These are phyloP conservation scores for Mucor sp. DNA, from an alignment of 371 early-diverging fungal species.

Conservation along the genomic window DNA sequence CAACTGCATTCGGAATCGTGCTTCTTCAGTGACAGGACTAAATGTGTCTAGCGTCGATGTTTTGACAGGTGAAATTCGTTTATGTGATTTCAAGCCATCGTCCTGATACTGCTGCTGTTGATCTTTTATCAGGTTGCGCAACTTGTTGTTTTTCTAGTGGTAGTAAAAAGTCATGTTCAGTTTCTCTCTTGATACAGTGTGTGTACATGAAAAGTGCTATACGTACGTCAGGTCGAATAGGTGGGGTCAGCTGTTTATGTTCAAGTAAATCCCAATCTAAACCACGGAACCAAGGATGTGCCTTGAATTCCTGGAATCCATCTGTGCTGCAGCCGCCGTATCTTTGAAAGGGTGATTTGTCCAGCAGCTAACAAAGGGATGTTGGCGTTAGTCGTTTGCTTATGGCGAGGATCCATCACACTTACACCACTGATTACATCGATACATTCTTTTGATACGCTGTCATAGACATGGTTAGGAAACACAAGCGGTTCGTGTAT, in stretches of 20 bases:
- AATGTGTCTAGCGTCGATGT: not conserved
- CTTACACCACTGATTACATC: conserved; percentile 48
- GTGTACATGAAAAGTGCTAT: not conserved
- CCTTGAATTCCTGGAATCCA: conserved; percentile 55
- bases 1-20: conserved; percentile 24
- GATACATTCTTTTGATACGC: conserved; percentile 55
- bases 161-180: not conserved
- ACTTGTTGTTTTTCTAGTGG: not conserved
- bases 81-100: conserved; percentile 23
- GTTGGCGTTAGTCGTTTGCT: not conserved
- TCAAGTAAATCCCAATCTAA: conserved; percentile 62
- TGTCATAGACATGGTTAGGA: conserved; percentile 51
- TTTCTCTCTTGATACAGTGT: not conserved
- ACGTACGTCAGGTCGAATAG: conserved; percentile 19
- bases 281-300: conserved; percentile 63
- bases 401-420: not conserved
- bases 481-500: conserved; percentile 56
- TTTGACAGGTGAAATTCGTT: conserved; percentile 17
- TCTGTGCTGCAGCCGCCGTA: conserved; percentile 56
- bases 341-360: conserved; percentile 58
- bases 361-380: conserved; percentile 47
- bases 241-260: conserved; percentile 55
- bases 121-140: not conserved
- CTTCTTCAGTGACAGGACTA: conserved; percentile 33
- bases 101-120: conserved; percentile 13